Base-by-base conservation (phyloP, 2,329 filamentous ascomycete genomes). In the Waltergamsia citrina region DNA sequence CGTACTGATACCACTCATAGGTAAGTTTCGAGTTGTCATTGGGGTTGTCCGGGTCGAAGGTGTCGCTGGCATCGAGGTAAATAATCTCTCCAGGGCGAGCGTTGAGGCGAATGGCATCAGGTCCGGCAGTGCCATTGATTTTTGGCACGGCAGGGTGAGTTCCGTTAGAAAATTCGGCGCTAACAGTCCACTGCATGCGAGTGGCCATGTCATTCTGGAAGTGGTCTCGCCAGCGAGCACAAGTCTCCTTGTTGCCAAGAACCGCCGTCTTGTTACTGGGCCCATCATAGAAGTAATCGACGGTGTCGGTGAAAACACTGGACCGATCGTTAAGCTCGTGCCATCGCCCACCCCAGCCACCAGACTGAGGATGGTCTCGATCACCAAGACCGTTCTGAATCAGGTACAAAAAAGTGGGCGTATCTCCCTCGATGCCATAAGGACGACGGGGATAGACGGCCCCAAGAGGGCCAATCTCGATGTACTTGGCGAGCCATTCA, bases 401-500 rank as follows among this genome's bases (percentile, higher is more conserved):
- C 11, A 41, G 30, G n/a, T 65, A 66, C 11, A 70, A 51, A 31
- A 69, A 63, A 0, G 63, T 61, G 0, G 66, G 67, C 3, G 62
- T 63, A 37, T 67, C 65, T 15, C 65, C 63, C 44, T 75, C 71
- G 29, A 63, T 59, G 34, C 69, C 68, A 41, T 57, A 72, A 8
- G 59, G 46, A 27, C 60, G 60, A 35, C 67, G 47, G 0, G 61
- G 62, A 38, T 69, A 69, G 2, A 45, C 51, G 0, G 41, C 38
- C 2, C 65, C 66, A 5, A 73, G 41, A 1, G 49, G 44, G 3
- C 53, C 52, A 20, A 71, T 57, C 37, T 72, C 69, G 32, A 75
- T 66, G 41, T 74, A 57, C 28, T 65, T 49, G 19, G 59, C 56
- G 27, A 74, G 49, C 69, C 70, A 75, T 6, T 57, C 52, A 28